phyloP scores from a whole-genome alignment of 768 basidiomycete genomes.

The Rhodotorula kratochvilovae region DNA sequence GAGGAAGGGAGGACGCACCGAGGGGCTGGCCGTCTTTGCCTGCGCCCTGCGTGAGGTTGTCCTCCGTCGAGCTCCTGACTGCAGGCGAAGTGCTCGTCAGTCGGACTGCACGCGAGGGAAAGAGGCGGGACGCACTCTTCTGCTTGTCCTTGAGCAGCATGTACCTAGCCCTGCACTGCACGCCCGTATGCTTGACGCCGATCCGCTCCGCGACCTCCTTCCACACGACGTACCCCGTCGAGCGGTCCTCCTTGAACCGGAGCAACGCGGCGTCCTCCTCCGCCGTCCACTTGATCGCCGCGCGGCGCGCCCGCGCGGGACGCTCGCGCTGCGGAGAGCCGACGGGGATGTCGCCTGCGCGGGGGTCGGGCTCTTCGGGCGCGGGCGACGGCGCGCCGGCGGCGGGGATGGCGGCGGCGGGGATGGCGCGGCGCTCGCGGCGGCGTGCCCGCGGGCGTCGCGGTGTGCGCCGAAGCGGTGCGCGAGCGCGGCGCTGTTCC shows the following conservation, averaged over 20 bases:
- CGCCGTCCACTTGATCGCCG: neutral
- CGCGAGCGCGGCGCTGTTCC: neutral
- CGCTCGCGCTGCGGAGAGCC: neutral
- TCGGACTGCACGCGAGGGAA: too few species aligned
- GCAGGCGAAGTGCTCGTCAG: neutral
- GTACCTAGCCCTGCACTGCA: neutral
- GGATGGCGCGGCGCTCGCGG: too few species aligned
- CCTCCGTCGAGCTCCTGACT: neutral
- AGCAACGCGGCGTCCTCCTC: neutral
- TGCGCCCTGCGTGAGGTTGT: neutral
- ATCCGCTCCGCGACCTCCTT: neutral
- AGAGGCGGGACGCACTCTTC: neutral
- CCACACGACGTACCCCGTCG: neutral
- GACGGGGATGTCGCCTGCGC: neutral
- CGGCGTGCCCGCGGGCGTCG: too few species aligned
- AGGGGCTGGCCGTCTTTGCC: neutral
- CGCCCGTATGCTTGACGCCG: neutral
- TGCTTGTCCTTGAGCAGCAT: conserved; percentile 1
- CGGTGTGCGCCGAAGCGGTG: neutral
- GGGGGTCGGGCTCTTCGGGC: neutral
- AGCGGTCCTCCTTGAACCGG: neutral
- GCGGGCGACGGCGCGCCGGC: too few species aligned
- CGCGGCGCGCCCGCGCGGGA: too few species aligned
- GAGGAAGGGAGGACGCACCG: neutral
- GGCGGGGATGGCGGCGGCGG: too few species aligned